phyloP scores from a whole-genome alignment of 2,329 filamentous ascomycete genomes.

The Aspergillus brunneoviolaceus region DNA sequence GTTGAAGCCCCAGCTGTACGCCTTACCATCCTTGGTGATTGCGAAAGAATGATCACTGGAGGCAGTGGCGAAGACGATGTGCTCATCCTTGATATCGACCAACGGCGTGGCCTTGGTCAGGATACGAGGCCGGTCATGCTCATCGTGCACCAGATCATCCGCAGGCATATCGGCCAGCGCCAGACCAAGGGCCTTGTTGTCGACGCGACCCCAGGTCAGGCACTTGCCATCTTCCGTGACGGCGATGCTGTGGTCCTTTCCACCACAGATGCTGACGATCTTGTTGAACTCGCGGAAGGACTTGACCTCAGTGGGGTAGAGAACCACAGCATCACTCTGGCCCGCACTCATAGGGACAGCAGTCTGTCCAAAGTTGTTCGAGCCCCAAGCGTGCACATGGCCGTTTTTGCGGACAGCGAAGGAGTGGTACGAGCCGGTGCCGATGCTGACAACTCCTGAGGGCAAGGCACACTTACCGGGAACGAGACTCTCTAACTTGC shows the following conservation, averaged over 20 bases:
- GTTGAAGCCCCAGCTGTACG: constrained; percentile 79
- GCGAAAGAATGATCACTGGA: constrained; percentile 69
- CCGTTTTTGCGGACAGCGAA: constrained; percentile 46
- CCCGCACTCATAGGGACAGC: constrained; percentile 62
- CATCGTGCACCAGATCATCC: constrained; percentile 12
- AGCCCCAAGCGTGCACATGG: constrained; percentile 66
- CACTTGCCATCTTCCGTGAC: constrained; percentile 17
- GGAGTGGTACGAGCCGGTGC: constrained; percentile 42
- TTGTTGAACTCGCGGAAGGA: constrained; percentile 6
- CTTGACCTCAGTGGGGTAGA: constrained; percentile 13
- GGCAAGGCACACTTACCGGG: constrained; percentile 54
- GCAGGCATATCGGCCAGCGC: constrained; percentile 8
- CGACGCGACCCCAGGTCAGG: constrained; percentile 23
- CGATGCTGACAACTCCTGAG: constrained; percentile 48
- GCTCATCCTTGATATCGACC: constrained; percentile 3
- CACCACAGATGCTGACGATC: constrained; percentile 15
- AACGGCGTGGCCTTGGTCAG: constrained; percentile 12
- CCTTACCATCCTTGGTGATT: constrained; percentile 61
- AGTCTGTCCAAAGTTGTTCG: constrained; percentile 78
- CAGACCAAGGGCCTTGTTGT: constrained; percentile 19
- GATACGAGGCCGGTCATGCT: constrained; percentile 14
- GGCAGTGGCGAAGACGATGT: constrained; percentile 5
- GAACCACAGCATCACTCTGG: constrained; percentile 45
- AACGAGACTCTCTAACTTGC: constrained; percentile 49
- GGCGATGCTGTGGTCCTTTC: constrained; percentile 22